These are phyloP conservation scores for Dipodascus albidus DNA, from an alignment of 805 yeast species.

Conservation along the genomic window DNA sequence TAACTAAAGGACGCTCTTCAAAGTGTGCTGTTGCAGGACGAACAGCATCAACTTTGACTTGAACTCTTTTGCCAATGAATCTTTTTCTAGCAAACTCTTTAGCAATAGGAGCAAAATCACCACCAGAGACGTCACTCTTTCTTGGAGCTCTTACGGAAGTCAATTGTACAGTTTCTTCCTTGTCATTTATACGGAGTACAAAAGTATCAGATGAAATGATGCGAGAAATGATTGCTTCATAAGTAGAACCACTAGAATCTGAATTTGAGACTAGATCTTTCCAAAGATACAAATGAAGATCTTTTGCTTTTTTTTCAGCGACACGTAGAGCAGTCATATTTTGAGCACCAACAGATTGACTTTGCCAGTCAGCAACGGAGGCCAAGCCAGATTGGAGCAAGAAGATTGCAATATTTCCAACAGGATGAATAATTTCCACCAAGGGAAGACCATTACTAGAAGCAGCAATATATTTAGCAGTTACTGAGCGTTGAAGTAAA, in stretches of 20 bases:
- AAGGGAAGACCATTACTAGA: constrained; percentile 34
- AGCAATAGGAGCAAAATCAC: constrained; percentile 52
- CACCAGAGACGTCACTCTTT: constrained; percentile 42
- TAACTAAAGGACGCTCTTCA: constrained; percentile 58
- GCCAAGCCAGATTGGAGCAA: constrained; percentile 62
- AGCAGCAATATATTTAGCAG: constrained; percentile 47
- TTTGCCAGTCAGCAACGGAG: constrained; percentile 73
- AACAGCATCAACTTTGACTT: constrained; percentile 48
- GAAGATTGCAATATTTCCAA: constrained; percentile 63
- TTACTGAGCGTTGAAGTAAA: constrained; percentile 49
- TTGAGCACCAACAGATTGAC: constrained; percentile 51
- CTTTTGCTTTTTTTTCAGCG: constrained; percentile 52
- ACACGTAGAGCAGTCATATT: constrained; percentile 51
- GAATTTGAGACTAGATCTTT: constrained; percentile 25
- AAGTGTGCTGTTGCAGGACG: constrained; percentile 49
- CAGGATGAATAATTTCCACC: constrained; percentile 53
- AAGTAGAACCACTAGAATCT: constrained; percentile 34
- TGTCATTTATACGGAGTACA: constrained; percentile 36
- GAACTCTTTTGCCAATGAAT: constrained; percentile 61
- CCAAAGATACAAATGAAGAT: constrained; percentile 47
- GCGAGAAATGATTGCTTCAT: constrained; percentile 45
- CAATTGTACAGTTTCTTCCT: constrained; percentile 56
- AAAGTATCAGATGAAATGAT: constrained; percentile 62
- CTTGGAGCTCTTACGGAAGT: constrained; percentile 72
- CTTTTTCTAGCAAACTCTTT: constrained; percentile 61